Percentiles rank a stretch among this genome's conserved stretches.
Evolutionary conservation across 257 asterid species (phyloP).

Genomic region (Solanum chaucha): DNA sequence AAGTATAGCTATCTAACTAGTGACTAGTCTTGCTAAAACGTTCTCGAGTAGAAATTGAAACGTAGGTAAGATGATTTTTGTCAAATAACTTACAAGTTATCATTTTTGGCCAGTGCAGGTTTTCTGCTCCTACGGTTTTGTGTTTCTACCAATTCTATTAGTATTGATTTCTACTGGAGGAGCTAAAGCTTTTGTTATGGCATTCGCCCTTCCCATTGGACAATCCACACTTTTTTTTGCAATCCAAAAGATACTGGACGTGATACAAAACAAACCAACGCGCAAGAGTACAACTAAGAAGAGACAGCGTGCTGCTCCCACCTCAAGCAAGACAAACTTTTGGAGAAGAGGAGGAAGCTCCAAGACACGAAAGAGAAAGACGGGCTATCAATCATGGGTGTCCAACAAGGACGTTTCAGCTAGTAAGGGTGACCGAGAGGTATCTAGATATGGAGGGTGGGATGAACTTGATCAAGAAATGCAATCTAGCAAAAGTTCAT

Average conservation of each 20-base stretch:
- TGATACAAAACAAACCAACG: constrained; percentile 15
- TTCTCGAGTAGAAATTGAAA: neutral
- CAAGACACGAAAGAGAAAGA: constrained; percentile 17
- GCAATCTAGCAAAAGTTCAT: constrained; percentile 15
- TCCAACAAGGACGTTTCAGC: constrained; percentile 6
- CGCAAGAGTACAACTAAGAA: constrained; percentile 18
- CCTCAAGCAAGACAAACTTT: constrained; percentile 19
- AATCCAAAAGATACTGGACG: constrained; percentile 22
- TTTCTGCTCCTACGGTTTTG: constrained; percentile 60
- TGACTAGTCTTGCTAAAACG: neutral
- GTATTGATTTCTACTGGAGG: constrained; percentile 53
- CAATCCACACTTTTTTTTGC: constrained; percentile 66
- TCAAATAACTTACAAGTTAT: neutral
- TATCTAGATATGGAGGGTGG: constrained; percentile 60
- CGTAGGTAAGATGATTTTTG: neutral
- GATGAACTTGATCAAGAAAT: constrained; percentile 42
- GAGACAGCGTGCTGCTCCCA: constrained; percentile 15
- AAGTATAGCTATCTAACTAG: neutral
- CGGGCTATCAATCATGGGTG: constrained; percentile 41
- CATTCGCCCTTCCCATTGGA: constrained; percentile 55
- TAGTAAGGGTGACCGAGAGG: constrained; percentile 9
- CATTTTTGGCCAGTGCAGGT: constrained; percentile 44
- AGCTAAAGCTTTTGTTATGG: constrained; percentile 71
- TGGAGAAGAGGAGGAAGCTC: constrained; percentile 9
- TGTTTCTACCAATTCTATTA: constrained; percentile 39